Percentiles rank a stretch among this genome's conserved stretches.
Conservation (phyloP, 495 filamentous ascomycete species). For the Penicillium parvum region DNA sequence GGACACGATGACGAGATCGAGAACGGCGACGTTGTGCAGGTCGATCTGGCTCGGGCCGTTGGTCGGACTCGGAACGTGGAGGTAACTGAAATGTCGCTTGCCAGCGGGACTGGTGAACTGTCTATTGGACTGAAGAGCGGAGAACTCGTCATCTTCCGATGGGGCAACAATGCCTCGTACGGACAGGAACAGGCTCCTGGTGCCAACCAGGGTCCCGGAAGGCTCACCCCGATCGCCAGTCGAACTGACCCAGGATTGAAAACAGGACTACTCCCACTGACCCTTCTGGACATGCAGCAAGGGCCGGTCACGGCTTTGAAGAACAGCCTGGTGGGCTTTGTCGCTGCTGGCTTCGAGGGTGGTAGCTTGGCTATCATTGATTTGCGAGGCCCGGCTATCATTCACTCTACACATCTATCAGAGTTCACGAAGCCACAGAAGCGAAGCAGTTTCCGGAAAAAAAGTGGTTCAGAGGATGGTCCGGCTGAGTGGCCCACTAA, state of each 20-base stretch:
- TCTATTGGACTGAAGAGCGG: constrained; percentile 76
- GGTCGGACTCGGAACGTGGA: constrained; percentile 73
- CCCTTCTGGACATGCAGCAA: constrained; percentile 75
- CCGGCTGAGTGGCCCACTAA: constrained; percentile 67
- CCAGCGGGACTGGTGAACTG: constrained; percentile 74
- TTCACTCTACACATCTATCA: constrained; percentile 62
- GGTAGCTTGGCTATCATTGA: constrained; percentile 79
- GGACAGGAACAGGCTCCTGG: constrained; percentile 53
- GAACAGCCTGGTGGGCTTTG: constrained; percentile 86
- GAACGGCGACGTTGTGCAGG: constrained; percentile 74
- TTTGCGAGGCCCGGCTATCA: constrained; percentile 81
- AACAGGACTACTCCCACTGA: constrained; percentile 76
- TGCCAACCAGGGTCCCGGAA: constrained; percentile 48
- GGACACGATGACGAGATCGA: constrained; percentile 91
- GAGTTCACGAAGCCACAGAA: constrained; percentile 68
- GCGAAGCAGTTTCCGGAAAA: constrained; percentile 59
- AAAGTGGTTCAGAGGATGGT: constrained; percentile 39
- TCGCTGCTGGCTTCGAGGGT: constrained; percentile 76
- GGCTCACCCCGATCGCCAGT: constrained; percentile 65
- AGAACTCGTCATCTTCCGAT: constrained; percentile 82
- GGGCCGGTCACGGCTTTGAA: constrained; percentile 73
- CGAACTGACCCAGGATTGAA: constrained; percentile 75
- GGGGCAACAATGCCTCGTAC: constrained; percentile 70
- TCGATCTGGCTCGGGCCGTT: constrained; percentile 81
- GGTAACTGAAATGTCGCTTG: constrained; percentile 69